Conservation (phyloP, 768 basidiomycete species). For the Boletus vinaceobasis region DNA sequence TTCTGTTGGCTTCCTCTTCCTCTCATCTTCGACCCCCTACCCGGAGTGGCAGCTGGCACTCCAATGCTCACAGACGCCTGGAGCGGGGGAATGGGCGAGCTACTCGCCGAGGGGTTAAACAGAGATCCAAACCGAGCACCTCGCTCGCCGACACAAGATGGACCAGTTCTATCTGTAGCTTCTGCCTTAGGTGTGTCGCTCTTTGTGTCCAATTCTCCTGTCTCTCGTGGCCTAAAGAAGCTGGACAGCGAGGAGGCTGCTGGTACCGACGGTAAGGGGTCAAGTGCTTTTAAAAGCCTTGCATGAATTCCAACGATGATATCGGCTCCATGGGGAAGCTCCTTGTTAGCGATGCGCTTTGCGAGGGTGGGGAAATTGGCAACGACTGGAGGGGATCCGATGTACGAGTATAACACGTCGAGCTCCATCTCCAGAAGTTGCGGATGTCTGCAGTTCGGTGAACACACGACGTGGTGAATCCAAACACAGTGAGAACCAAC, state of each 20-base stretch:
- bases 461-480: neutral
- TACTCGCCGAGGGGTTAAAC: too few relatives aligned
- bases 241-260: too few relatives aligned
- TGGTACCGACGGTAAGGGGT: neutral
- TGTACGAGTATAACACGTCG: slow-evolving; percentile 15
- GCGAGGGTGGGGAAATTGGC: slow-evolving; percentile 9
- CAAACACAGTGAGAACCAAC: neutral
- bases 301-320: slow-evolving; percentile 22
- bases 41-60: too few relatives aligned
- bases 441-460: slow-evolving; percentile 2
- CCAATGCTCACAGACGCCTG: too few relatives aligned
- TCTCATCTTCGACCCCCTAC: too few relatives aligned
- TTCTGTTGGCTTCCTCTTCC: too few relatives aligned
- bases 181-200: too few relatives aligned
- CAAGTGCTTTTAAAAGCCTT: slow-evolving; percentile 11
- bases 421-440: slow-evolving; percentile 24
- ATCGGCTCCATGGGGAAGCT: slow-evolving; percentile 20
- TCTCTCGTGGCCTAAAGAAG: too few relatives aligned
- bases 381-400: slow-evolving; percentile 14
- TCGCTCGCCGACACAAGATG: neutral
- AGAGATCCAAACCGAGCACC: too few relatives aligned
- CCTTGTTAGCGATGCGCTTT: slow-evolving; percentile 13
- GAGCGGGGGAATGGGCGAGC: too few relatives aligned
- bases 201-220: too few relatives aligned
- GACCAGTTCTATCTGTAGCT: neutral